Evolutionary conservation across 2,329 filamentous ascomycete species (phyloP), one percentile per base, ranked within the genome.

Genomic region (Parastagonospora nodorum): DNA sequence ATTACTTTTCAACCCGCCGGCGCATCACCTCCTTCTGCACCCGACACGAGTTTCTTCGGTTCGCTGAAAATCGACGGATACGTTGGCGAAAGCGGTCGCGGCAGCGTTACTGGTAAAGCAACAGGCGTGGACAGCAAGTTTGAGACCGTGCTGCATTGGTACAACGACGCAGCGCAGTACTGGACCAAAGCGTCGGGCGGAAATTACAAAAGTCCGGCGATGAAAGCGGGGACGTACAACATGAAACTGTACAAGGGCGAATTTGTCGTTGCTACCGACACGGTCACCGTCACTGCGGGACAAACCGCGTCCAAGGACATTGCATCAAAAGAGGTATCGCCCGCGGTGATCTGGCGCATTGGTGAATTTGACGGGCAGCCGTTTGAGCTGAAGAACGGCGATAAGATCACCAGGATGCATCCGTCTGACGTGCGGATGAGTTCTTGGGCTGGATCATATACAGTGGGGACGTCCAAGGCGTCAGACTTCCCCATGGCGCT

Each of bases 81-180:
- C 33, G 58, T 64, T 10, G 38, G 60, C 9, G 47, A 42, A 11
- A 61, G 49, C 44, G 55, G 47, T 14, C 57, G 61, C 9, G 61
- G 61, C 7, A 53, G 51, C 2, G 55, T 63, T 8, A 50, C 57
- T 16, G 61, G 61, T 5, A 57, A 36, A 19, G 54, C 60, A 6
- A 51, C 53, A 8, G 60, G 61, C 15, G 58, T 64, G 3, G 51
- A 57, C 5, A 48, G 28, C 11, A 32, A 50, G 2, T 63, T 63
- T 36, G 61, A 64, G 38, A 58, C 57, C 1, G 60, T 64, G 3
- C 74, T 87, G 1, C 84, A 88, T 68, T 88, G 84, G 84, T 71
- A 80, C 69, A 88, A 87, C 69, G 67, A 62, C 8, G 75, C 75
- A 2, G 82, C 83, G 1, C 85, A 88, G 64, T 87, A 87, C 74